Percentiles rank a stretch among this genome's conserved stretches.
Conservation (phyloP, 176 grass and related monocot genomes). For the Eragrostis nindensis region DNA sequence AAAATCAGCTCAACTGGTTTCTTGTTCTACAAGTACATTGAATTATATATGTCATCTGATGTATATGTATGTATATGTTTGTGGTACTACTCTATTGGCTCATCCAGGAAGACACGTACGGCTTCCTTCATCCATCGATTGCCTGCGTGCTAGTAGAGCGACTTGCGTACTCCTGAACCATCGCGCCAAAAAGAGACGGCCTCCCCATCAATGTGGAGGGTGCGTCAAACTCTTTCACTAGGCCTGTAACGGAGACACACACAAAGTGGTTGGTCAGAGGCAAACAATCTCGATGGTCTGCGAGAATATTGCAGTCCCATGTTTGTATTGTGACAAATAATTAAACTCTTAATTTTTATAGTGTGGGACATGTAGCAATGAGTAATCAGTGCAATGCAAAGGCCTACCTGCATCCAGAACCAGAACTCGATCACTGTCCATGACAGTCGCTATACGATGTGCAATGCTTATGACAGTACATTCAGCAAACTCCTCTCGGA, state of each 20-base stretch:
- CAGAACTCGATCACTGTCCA: conserved; percentile 86
- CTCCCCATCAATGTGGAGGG: conserved; percentile 72
- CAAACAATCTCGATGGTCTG: background rate
- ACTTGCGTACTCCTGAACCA: conserved; percentile 85
- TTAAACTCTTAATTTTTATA: no score
- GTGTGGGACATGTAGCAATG: background rate
- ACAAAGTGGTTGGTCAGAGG: conserved; percentile 5
- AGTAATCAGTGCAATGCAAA: background rate
- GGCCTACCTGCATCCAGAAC: conserved; percentile 82
- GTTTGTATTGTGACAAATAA: background rate
- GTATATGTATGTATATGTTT: no score
- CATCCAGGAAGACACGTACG: background rate
- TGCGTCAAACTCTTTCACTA: conserved; percentile 75
- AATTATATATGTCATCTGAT: no score
- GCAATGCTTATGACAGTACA: conserved; percentile 92
- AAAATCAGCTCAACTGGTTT: no score
- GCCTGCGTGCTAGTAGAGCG: conserved; percentile 53
- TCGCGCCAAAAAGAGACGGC: conserved; percentile 62
- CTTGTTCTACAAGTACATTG: no score
- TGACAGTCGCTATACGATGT: conserved; percentile 86
- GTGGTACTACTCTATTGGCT: no score
- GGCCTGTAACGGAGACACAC: conserved; percentile 50
- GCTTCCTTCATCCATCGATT: conserved; percentile 19
- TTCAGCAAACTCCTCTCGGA: conserved; percentile 71
- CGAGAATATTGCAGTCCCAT: no score